Evolutionary conservation across 1,284 basidiomycete genomes (phyloP).

Genomic region (Wallemia hederae): DNA sequence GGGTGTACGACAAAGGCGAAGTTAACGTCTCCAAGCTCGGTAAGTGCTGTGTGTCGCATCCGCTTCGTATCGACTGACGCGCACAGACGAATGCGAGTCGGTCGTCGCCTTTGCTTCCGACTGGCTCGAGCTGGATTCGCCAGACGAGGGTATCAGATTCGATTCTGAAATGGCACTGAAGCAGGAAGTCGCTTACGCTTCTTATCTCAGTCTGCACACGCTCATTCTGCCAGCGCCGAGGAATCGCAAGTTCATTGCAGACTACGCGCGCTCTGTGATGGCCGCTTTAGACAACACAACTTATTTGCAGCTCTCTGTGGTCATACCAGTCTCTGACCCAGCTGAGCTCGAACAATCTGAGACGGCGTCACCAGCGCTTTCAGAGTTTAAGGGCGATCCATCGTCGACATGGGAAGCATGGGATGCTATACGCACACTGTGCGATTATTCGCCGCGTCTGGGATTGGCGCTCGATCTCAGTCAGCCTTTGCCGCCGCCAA

Average conservation of each 20-base stretch:
- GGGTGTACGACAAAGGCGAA: constrained; percentile 51
- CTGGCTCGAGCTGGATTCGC: constrained; percentile 83
- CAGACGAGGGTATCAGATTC: constrained; percentile 76
- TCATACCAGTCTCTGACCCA: constrained; percentile 12
- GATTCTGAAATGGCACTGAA: constrained; percentile 83
- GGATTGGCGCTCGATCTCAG: constrained; percentile 55
- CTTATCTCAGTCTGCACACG: constrained; percentile 60
- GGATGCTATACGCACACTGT: constrained; percentile 70
- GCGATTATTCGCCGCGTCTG: constrained; percentile 49
- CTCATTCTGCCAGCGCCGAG: constrained; percentile 71
- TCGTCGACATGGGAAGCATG: constrained; percentile 91
- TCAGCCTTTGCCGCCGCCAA: constrained; percentile 46
- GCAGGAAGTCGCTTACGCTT: constrained; percentile 75
- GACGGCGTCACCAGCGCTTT: constrained; percentile 1
- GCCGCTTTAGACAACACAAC: constrained; percentile 38
- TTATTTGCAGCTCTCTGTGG: constrained; percentile 27
- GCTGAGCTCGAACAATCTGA: constrained; percentile 5
- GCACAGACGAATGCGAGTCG: constrained; percentile 55
- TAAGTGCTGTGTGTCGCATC: constrained; percentile 18
- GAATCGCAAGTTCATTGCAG: constrained; percentile 52
- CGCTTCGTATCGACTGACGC: constrained; percentile 1
- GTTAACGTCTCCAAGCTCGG: constrained; percentile 62
- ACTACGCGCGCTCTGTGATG: constrained; percentile 72
- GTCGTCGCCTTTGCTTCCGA: constrained; percentile 52
- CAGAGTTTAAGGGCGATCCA: constrained; percentile 25